Evolutionary conservation across 2,329 filamentous ascomycete species (phyloP).

Genomic region (Hymenoscyphus salicellus): DNA sequence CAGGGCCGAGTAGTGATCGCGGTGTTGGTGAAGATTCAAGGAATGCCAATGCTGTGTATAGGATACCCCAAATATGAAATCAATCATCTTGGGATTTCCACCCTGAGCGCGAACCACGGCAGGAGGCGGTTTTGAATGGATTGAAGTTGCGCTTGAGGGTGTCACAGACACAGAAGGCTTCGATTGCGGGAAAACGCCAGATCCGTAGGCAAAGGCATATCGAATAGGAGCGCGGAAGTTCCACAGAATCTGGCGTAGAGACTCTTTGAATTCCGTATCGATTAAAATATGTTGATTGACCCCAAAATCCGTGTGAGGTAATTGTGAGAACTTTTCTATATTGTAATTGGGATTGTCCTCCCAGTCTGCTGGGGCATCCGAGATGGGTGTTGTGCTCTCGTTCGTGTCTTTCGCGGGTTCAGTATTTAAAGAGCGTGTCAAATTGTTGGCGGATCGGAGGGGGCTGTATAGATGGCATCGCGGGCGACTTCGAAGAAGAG

Average conservation of each 20-base stretch:
- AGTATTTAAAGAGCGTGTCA: neutral
- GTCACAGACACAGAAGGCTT: slow-evolving; percentile 47
- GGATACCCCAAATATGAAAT: slow-evolving; percentile 95
- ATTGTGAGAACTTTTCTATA: slow-evolving; percentile 70
- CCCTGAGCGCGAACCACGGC: slow-evolving; percentile 83
- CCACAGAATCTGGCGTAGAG: slow-evolving; percentile 80
- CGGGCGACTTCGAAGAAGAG: neutral
- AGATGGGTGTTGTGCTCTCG: slow-evolving; percentile 27
- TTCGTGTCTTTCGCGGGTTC: neutral
- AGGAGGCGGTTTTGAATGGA: slow-evolving; percentile 78
- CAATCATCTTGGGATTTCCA: slow-evolving; percentile 91
- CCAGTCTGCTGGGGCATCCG: slow-evolving; percentile 49
- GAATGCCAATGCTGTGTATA: slow-evolving; percentile 97
- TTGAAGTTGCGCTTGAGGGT: slow-evolving; percentile 54
- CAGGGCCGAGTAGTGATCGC: slow-evolving; percentile 86
- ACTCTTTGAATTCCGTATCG: slow-evolving; percentile 92
- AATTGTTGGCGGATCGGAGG: neutral
- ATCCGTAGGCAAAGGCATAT: slow-evolving; percentile 96
- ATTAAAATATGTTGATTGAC: slow-evolving; percentile 96
- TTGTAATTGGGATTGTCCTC: slow-evolving; percentile 70
- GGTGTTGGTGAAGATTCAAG: slow-evolving; percentile 83
- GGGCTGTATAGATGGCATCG: neutral
- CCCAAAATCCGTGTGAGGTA: slow-evolving; percentile 79
- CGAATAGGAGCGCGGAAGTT: slow-evolving; percentile 90
- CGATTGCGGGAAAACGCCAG: slow-evolving; percentile 86